phyloP scores from a whole-genome alignment of 1,284 basidiomycete species.

The Cutaneotrichosporon dermatis region DNA sequence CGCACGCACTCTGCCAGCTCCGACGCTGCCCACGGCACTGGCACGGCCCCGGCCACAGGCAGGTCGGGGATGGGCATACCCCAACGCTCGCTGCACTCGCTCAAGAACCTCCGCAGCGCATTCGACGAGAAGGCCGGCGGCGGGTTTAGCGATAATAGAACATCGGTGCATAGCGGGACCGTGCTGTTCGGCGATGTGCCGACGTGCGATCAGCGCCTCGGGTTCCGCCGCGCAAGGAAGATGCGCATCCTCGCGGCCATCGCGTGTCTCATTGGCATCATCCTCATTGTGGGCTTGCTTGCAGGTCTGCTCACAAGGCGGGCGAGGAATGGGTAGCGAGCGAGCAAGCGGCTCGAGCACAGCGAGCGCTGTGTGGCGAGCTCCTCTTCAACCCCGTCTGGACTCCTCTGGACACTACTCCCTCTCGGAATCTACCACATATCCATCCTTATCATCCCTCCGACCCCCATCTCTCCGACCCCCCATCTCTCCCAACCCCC shows the following conservation, averaged over 20 bases:
- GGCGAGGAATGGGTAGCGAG: background rate
- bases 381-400: too few relatives aligned
- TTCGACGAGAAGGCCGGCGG: conserved; percentile 3
- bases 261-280: conserved; percentile 17
- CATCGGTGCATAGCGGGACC: background rate
- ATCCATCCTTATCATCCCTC: too few relatives aligned
- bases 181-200: conserved; percentile 15
- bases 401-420: too few relatives aligned
- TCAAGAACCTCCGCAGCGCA: conserved; percentile 4
- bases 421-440: too few relatives aligned
- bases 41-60: background rate
- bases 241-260: conserved; percentile 10
- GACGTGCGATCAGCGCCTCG: conserved; percentile 6
- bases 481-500: too few relatives aligned
- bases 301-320: conserved; percentile 24
- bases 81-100: conserved; percentile 4
- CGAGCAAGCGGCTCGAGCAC: too few relatives aligned
- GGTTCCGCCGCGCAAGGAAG: background rate
- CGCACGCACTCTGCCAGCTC: background rate
- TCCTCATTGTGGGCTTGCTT: conserved; percentile 27
- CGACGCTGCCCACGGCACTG: background rate
- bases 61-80: too few relatives aligned
- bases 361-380: too few relatives aligned
- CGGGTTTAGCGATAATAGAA: background rate
- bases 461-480: too few relatives aligned